phyloP scores from a whole-genome alignment of 2,329 filamentous ascomycete species.

The Onygena corvina region DNA sequence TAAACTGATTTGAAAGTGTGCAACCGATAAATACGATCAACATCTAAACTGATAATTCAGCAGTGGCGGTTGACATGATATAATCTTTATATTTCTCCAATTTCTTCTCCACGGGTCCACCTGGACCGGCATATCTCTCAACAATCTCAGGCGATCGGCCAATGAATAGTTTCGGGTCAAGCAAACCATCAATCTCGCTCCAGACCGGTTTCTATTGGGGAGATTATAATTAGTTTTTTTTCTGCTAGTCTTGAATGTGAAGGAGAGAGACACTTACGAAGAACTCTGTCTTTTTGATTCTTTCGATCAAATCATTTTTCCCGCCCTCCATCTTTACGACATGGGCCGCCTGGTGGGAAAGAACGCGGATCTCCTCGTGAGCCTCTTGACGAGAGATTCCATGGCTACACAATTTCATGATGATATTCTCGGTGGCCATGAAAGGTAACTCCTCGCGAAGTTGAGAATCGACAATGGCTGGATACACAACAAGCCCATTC shows the following conservation, averaged over 20 bases:
- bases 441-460: constrained; percentile 72
- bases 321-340: constrained; percentile 62
- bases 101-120: constrained; percentile 13
- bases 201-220: constrained; percentile 42
- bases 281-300: constrained; percentile 60
- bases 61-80: constrained; percentile 2
- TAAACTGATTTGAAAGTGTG: too few species aligned
- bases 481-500: constrained; percentile 65
- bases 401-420: constrained; percentile 63
- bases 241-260: constrained; percentile 22
- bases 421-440: constrained; percentile 62
- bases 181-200: constrained; percentile 54
- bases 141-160: constrained; percentile 46
- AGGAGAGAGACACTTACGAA: constrained; percentile 43
- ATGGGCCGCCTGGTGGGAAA: constrained; percentile 61
- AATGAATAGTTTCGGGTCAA: constrained; percentile 51
- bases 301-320: constrained; percentile 67
- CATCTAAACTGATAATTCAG: constrained; percentile 3
- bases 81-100: constrained; percentile 11
- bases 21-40: too few species aligned
- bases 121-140: constrained; percentile 33
- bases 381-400: constrained; percentile 66
- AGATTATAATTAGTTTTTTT: constrained; percentile 6
- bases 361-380: constrained; percentile 75
- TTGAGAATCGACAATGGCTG: constrained; percentile 54